Evolutionary conservation across 345 rosid genomes (phyloP).

Genomic region (Turritis glabra): DNA sequence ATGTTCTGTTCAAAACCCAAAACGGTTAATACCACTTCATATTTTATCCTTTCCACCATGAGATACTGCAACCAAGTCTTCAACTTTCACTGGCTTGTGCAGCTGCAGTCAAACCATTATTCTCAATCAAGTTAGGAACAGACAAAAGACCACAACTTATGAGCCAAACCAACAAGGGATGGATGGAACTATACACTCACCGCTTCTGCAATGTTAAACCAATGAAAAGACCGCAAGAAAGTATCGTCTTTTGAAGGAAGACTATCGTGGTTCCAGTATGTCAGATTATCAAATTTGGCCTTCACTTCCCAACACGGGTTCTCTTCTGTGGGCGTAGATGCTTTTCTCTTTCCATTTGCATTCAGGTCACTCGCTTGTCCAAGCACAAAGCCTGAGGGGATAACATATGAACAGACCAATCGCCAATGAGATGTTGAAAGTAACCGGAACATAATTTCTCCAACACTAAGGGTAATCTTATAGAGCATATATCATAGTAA

Average conservation of each 20-base stretch:
- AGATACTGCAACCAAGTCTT: conserved; percentile 56
- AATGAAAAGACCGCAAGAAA: conserved; percentile 69
- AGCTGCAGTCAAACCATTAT: conserved; percentile 50
- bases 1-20: not conserved
- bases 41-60: not conserved
- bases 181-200: conserved; percentile 46
- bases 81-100: conserved; percentile 65
- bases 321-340: conserved; percentile 41
- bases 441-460: not conserved
- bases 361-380: conserved; percentile 51
- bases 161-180: not conserved
- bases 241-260: conserved; percentile 80
- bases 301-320: conserved; percentile 64
- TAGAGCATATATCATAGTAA: not conserved
- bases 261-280: conserved; percentile 88
- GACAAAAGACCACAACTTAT: not conserved
- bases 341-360: conserved; percentile 50
- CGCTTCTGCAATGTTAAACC: conserved; percentile 71
- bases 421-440: not conserved
- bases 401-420: conserved; percentile 2
- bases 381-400: conserved; percentile 64
- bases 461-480: not conserved
- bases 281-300: conserved; percentile 68
- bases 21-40: not conserved
- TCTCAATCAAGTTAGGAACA: not conserved